A percentile compares a stretch with the other conserved stretches of the same genome.
Evolutionary conservation across 2,329 filamentous ascomycete genomes (phyloP).

Genomic region (Pseudopithomyces maydicus): DNA sequence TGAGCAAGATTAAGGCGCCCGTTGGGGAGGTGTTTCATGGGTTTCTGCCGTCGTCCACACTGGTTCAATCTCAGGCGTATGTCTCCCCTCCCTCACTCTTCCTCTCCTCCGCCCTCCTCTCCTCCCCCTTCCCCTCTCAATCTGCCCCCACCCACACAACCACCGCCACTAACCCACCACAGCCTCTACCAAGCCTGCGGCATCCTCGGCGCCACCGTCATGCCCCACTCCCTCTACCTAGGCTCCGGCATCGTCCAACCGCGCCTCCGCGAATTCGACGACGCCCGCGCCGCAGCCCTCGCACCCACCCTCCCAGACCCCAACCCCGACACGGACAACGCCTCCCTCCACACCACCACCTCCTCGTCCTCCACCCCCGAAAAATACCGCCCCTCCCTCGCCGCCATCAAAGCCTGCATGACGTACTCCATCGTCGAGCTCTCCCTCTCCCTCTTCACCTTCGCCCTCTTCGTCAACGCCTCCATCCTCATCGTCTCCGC

Average conservation of each 20-base stretch:
- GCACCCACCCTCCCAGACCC: neutral
- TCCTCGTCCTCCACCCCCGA: conserved; percentile 47
- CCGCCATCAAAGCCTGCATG: conserved; percentile 75
- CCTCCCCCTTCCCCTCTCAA: too few species aligned
- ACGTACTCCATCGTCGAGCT: conserved; percentile 76
- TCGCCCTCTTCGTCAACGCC: conserved; percentile 83
- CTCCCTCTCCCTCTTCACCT: conserved; percentile 75
- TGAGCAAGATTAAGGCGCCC: conserved; percentile 58
- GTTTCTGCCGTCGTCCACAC: conserved; percentile 59
- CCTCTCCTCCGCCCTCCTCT: neutral
- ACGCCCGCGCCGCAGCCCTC: conserved; percentile 4
- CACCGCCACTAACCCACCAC: conserved; percentile 13
- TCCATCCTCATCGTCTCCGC: conserved; percentile 83
- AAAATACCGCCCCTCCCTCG: conserved; percentile 72
- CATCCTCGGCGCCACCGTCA: conserved; percentile 74
- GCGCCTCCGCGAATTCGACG: conserved; percentile 48
- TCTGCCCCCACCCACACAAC: too few species aligned
- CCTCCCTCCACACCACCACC: conserved; percentile 21
- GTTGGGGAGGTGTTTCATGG: conserved; percentile 60
- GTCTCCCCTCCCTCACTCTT: neutral
- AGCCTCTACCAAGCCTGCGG: conserved; percentile 69
- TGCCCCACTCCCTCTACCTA: conserved; percentile 65
- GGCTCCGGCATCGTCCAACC: conserved; percentile 62
- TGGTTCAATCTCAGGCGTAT: conserved; percentile 58
- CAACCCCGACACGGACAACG: conserved; percentile 10